These are phyloP conservation scores for Lentinula aciculospora DNA, from an alignment of 768 basidiomycete species.

Conservation along the genomic window DNA sequence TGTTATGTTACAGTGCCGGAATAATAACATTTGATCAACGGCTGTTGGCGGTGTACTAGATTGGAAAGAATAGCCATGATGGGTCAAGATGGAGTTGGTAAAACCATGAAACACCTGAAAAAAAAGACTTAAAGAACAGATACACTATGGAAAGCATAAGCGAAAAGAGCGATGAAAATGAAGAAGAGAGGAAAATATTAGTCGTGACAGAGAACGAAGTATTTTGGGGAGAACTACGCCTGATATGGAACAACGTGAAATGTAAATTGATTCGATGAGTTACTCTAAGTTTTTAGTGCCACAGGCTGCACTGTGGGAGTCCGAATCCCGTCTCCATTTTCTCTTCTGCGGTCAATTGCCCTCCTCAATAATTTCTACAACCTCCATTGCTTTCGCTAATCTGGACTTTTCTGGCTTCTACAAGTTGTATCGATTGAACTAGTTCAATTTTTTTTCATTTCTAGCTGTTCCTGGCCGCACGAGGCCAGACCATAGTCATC, in stretches of 20 bases:
- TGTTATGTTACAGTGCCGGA: neutral
- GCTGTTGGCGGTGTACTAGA: slow-evolving; percentile 4
- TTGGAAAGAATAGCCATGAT: neutral
- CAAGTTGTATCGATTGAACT: neutral
- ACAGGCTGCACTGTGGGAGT: slow-evolving; percentile 10
- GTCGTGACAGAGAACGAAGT: neutral
- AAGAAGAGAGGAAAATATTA: neutral
- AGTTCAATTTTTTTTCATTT: slow-evolving; percentile 17
- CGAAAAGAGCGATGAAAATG: neutral
- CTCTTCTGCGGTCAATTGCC: neutral
- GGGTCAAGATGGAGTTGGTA: neutral
- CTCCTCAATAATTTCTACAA: neutral
- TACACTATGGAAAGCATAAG: slow-evolving; percentile 1
- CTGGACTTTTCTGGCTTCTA: neutral
- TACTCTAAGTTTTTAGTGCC: slow-evolving; percentile 3
- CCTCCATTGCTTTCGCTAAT: neutral
- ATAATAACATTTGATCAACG: neutral
- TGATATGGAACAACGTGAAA: neutral
- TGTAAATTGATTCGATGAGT: neutral
- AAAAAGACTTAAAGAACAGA: neutral
- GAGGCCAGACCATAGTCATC: slow-evolving; percentile 17
- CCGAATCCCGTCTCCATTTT: slow-evolving; percentile 1
- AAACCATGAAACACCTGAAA: neutral
- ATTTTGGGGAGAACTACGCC: neutral
- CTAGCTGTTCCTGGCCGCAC: slow-evolving; percentile 28